Conservation (phyloP, 2,329 filamentous ascomycete genomes). For the Zymoseptoria tritici region DNA sequence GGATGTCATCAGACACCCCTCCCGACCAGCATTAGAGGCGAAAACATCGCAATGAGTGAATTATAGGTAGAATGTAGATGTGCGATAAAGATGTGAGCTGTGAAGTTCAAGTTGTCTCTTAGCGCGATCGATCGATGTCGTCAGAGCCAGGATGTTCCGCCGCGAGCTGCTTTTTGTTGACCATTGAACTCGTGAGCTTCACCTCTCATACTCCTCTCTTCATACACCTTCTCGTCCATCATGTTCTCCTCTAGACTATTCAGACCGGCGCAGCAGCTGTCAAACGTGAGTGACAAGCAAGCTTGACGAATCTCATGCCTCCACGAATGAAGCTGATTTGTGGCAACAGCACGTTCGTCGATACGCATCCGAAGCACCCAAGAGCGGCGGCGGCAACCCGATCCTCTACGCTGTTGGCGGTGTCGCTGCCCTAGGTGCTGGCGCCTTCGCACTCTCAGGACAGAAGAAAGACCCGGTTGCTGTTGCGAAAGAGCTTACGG, state of each 20-base stretch:
- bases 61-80: too few relatives aligned
- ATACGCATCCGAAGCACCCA: constrained; percentile 61
- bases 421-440: constrained; percentile 52
- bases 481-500: constrained; percentile 22
- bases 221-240: neutral
- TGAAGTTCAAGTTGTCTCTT: neutral
- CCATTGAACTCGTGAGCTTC: neutral
- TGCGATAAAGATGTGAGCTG: neutral
- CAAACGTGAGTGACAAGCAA: constrained; percentile 28
- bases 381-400: constrained; percentile 50
- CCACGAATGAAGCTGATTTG: too few relatives aligned
- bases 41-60: too few relatives aligned
- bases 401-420: constrained; percentile 51
- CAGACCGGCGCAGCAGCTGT: constrained; percentile 22
- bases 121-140: neutral
- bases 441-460: constrained; percentile 36
- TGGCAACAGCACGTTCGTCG: constrained; percentile 52
- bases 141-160: neutral
- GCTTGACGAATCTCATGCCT: too few relatives aligned
- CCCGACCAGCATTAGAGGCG: too few relatives aligned
- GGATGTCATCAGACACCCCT: too few relatives aligned
- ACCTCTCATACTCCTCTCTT: neutral
- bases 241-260: constrained; percentile 23
- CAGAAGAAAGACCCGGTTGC: constrained; percentile 21
- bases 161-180: neutral